Percentiles rank a stretch among this genome's conserved stretches.
Conservation (phyloP, 139 green algal species). For the Chloropicon primus region DNA sequence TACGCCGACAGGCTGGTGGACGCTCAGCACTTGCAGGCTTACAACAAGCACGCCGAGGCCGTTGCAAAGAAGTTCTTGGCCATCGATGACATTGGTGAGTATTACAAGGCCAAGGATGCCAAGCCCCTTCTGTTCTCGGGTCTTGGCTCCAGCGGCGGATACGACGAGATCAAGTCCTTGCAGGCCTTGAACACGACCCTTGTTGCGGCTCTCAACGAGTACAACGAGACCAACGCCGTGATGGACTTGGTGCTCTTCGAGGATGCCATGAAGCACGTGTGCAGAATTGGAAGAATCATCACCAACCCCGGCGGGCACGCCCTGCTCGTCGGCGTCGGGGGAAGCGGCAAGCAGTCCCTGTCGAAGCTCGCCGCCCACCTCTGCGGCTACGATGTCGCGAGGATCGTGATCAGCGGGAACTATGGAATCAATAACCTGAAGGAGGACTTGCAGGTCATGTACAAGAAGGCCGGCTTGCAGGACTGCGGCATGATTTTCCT, state of each 20-base stretch:
- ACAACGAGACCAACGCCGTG: conserved; percentile 81
- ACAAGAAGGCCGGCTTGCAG: conserved; percentile 64
- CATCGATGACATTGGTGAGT: conserved; percentile 67
- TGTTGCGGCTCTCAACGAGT: conserved; percentile 56
- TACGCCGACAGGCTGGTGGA: conserved; percentile 64
- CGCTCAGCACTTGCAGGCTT: conserved; percentile 46
- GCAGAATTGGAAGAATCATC: conserved; percentile 67
- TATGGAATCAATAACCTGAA: conserved; percentile 71
- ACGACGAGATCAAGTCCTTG: conserved; percentile 54
- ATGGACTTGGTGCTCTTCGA: conserved; percentile 87
- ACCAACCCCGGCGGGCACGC: conserved; percentile 67
- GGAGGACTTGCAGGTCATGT: conserved; percentile 82
- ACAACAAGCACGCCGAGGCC: conserved; percentile 53
- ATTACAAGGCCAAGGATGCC: conserved; percentile 68
- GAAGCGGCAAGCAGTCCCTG: conserved; percentile 70
- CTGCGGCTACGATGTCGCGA: conserved; percentile 55
- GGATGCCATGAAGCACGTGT: conserved; percentile 81
- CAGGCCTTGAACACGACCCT: conserved; percentile 53
- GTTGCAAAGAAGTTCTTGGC: conserved; percentile 70
- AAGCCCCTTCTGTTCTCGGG: conserved; percentile 77
- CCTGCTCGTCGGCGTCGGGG: conserved; percentile 74
- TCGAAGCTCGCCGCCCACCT: conserved; percentile 59
- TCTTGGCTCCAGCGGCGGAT: conserved; percentile 39
- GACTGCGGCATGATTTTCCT: conserved; percentile 62
- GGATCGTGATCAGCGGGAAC: conserved; percentile 67